These are phyloP conservation scores for Nidularia pulvinata DNA, from an alignment of 768 basidiomycete species.

Conservation along the genomic window DNA sequence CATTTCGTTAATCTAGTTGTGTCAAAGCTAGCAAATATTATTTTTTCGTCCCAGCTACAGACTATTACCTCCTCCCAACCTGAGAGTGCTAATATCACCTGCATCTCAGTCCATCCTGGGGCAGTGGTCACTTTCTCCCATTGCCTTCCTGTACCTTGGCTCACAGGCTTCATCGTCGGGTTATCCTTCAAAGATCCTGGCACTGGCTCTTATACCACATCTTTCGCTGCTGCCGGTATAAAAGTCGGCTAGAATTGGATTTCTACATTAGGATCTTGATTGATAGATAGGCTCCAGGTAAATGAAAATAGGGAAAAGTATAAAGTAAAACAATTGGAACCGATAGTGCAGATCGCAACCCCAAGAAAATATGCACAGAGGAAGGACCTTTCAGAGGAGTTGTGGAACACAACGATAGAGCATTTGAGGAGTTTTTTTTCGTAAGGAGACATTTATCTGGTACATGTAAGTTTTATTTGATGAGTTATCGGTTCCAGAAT, in stretches of 20 bases:
- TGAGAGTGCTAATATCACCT: slow-evolving; percentile 3
- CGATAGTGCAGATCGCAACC: background rate
- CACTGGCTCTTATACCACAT: background rate
- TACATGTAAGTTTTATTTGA: background rate
- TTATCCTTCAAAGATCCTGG: background rate
- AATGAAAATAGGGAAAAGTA: background rate
- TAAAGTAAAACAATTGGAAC: background rate
- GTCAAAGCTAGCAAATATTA: slow-evolving; percentile 13
- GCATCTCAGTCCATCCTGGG: slow-evolving; percentile 10
- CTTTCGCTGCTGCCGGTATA: background rate
- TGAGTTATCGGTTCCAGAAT: too few species aligned
- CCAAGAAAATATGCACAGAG: background rate
- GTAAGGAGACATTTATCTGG: background rate
- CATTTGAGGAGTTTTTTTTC: background rate
- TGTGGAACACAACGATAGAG: background rate
- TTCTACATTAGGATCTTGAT: too few species aligned
- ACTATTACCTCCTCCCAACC: slow-evolving; percentile 1
- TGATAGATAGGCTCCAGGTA: too few species aligned
- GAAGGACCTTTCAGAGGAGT: background rate
- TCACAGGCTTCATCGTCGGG: background rate
- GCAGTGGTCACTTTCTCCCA: slow-evolving; percentile 6
- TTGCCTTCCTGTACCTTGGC: background rate
- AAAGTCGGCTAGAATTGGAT: background rate
- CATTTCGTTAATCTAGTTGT: slow-evolving; percentile 1
- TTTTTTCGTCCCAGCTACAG: slow-evolving; percentile 11